Percentiles rank a stretch among this genome's conserved stretches.
These are phyloP conservation scores for Entomophthora muscae DNA, from an alignment of 371 early-diverging fungal genomes.

Conservation along the genomic window DNA sequence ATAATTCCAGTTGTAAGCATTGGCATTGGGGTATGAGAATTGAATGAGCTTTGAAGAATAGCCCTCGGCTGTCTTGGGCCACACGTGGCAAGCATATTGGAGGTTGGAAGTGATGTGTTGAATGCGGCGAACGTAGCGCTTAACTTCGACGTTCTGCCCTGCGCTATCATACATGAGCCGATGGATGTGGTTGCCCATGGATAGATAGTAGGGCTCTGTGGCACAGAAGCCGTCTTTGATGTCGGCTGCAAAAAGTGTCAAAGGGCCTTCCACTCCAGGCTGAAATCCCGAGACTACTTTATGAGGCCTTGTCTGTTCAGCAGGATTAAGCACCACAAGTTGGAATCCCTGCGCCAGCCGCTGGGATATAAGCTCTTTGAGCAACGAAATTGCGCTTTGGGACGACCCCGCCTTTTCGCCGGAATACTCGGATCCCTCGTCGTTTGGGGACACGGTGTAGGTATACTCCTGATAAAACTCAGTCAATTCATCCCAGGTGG, in stretches of 20 bases:
- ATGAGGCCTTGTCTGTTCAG: neutral
- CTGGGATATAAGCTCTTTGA: conserved; percentile 76
- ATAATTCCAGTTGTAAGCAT: conserved; percentile 84
- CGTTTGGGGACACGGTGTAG: conserved; percentile 61
- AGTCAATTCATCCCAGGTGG: conserved; percentile 49
- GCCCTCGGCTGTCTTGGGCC: conserved; percentile 49
- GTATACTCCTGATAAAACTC: conserved; percentile 56
- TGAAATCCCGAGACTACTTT: conserved; percentile 7
- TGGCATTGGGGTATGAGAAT: conserved; percentile 57
- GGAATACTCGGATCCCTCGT: conserved; percentile 19
- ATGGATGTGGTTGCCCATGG: conserved; percentile 73
- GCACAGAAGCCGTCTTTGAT: conserved; percentile 1
- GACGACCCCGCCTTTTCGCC: conserved; percentile 9
- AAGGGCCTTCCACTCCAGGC: neutral
- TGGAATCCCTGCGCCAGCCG: conserved; percentile 89
- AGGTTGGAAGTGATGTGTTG: conserved; percentile 34
- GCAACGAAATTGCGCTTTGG: conserved; percentile 34
- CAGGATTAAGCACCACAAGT: conserved; percentile 36
- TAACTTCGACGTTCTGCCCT: conserved; percentile 65
- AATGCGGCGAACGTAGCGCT: conserved; percentile 61
- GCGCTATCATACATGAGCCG: conserved; percentile 48
- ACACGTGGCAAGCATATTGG: conserved; percentile 66
- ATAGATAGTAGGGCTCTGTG: conserved; percentile 38
- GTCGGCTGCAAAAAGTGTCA: neutral
- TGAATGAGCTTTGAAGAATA: conserved; percentile 34